These are phyloP conservation scores for Gypsophila paniculata DNA, from an alignment of 179 eudicot genomes.

Conservation along the genomic window DNA sequence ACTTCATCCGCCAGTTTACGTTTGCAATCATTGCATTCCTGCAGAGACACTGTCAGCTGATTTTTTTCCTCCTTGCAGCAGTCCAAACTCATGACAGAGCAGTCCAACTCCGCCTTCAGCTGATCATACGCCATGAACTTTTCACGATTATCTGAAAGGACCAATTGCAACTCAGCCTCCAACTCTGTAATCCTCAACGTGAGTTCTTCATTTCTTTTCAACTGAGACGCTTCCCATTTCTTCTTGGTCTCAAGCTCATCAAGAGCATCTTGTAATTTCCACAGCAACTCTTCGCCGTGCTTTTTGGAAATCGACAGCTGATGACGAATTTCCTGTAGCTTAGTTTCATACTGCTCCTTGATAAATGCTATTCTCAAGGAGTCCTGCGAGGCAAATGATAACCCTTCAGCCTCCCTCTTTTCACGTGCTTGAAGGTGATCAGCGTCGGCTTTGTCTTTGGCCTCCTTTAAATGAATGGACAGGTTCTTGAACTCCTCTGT, in stretches of 20 bases:
- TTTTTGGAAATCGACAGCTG: conserved; percentile 75
- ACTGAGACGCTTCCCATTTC: conserved; percentile 62
- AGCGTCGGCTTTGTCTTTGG: conserved; percentile 81
- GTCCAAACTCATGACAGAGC: conserved; percentile 84
- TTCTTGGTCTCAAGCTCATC: conserved; percentile 70
- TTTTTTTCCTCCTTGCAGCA: conserved; percentile 94
- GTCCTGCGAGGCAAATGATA: conserved; percentile 53
- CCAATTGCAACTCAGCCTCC: conserved; percentile 59
- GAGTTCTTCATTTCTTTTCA: conserved; percentile 69
- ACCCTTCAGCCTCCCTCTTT: conserved; percentile 60
- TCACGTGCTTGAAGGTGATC: conserved; percentile 45
- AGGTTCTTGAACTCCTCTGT: conserved; percentile 88
- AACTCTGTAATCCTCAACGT: conserved; percentile 53
- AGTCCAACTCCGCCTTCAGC: conserved; percentile 75
- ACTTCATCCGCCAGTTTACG: conserved; percentile 46
- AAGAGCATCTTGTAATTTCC: conserved; percentile 82
- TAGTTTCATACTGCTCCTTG: conserved; percentile 88
- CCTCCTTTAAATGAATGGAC: conserved; percentile 80
- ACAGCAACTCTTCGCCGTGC: conserved; percentile 96
- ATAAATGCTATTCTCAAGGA: conserved; percentile 86
- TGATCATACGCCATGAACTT: conserved; percentile 57
- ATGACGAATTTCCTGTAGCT: conserved; percentile 69
- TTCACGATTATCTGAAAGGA: conserved; percentile 66
- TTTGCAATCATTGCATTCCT: conserved; percentile 53
- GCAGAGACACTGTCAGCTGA: conserved; percentile 51